Base-by-base conservation (phyloP, 768 basidiomycete species). In the Lentinula detonsa region DNA sequence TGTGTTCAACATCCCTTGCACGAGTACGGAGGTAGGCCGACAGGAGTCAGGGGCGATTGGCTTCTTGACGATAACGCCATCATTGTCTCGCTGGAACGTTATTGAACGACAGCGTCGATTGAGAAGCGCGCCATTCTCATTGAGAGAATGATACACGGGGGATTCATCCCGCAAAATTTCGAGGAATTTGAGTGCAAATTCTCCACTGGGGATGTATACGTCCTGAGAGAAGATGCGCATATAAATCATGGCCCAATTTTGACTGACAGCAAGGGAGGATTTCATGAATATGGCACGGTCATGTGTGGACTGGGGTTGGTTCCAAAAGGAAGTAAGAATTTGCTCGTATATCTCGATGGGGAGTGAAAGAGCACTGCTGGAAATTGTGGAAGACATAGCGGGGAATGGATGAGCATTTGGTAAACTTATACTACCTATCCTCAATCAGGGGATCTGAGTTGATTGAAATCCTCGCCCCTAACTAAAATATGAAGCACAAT, bases 221-320 rank as follows among this genome's bases (percentile, higher is more conserved):
- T 59, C 58, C 43, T 39, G 23, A 23, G 13, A 48, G 34, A 48
- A 59, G 5, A 40, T 16, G 23, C 34, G 5, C 46, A 51, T 18
- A 34, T 33, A 59, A 16, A 59, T 2, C 9, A 10, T 21, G 4
- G 48, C 28, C 58, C 58, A 59, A 3, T n/a, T 49, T 8, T 11
- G 11, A 34, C 35, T 50, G 13, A 59, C 58, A 40, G 7, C 33
- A 8, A 59, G 43, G 13, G 58, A 59, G 3, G 48, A 59, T 59
- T 49, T 59, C 48, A 59, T 59, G n/a, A 59, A 59, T 8, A 15
- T 37, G 15, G 6, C 34, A 16, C 58, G 58, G 15, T 59, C 40
- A 8, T 23, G 13, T 10, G 35, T 31, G 37, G 49, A 51, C 10
- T 18, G 58, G 23, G 13, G 18, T 10, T 49, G 34, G 2, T n/a